phyloP scores from a whole-genome alignment of 192 early-diverging fungal species.

The Coemansia sp. region DNA sequence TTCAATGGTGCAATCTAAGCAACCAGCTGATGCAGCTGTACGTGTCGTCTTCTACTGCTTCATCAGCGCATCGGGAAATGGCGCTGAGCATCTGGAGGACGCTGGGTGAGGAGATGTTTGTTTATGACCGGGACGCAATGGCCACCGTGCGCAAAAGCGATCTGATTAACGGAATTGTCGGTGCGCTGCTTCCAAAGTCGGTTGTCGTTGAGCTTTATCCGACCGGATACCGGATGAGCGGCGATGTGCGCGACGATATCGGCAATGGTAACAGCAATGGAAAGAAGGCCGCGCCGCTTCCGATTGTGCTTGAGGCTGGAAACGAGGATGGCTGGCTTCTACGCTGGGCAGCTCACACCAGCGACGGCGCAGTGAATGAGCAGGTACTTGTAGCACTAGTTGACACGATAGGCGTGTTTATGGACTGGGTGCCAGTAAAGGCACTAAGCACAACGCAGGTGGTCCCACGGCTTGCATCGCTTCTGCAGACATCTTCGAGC shows the following conservation, averaged over 20 bases:
- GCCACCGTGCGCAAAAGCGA: constrained; percentile 37
- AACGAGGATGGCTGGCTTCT: constrained; percentile 49
- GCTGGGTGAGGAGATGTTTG: constrained; percentile 51
- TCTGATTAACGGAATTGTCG: constrained; percentile 44
- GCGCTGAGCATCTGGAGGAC: constrained; percentile 43
- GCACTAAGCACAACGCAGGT: constrained; percentile 26
- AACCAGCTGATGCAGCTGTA: constrained; percentile 37
- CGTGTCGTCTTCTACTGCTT: not conserved
- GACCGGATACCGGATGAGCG: constrained; percentile 31
- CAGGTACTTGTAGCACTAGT: constrained; percentile 6
- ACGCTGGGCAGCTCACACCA: constrained; percentile 20
- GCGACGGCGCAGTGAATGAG: constrained; percentile 16
- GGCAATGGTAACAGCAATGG: not conserved
- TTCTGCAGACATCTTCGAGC: constrained; percentile 20
- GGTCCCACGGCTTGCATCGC: constrained; percentile 15
- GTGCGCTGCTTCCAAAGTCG: constrained; percentile 30
- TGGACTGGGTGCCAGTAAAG: constrained; percentile 45
- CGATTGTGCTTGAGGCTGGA: constrained; percentile 33
- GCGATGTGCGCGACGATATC: constrained; percentile 5
- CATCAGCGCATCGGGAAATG: constrained; percentile 19
- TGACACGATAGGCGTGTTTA: constrained; percentile 24
- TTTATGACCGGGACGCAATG: constrained; percentile 40
- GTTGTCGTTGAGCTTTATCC: constrained; percentile 40
- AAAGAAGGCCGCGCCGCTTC: constrained; percentile 13
- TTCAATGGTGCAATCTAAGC: constrained; percentile 35